Base-by-base conservation (phyloP, 1,284 basidiomycete genomes). In the Exsudoporus floridanus region DNA sequence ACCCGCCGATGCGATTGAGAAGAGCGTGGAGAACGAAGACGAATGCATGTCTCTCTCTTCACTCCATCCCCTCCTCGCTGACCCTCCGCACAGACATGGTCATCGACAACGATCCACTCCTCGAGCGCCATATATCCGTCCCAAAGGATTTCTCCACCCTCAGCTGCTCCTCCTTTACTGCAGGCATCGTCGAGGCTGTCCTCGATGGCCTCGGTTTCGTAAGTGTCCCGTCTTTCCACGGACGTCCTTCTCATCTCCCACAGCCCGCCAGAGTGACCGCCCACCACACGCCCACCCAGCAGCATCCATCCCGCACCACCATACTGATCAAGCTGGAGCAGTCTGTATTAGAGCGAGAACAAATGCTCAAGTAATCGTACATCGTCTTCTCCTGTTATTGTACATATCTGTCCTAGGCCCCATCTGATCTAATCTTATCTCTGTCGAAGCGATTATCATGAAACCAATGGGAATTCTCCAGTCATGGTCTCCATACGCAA, bases 211-310 rank as follows among this genome's bases (percentile, higher is more conserved):
- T 98, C 19, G 92, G 94, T 50, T 94, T 99, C 60, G 95, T 98
- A 66, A 71, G 94, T 86, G 9, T 40, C 41, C 25, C 48, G 4
- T 42, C 46, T 35, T 51, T 47, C 40, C 16, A 34, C 49, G 4
- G 52, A 34, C 18, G 46, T n/a, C 36, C 47, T 57, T 39, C 51
- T 50, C 56, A 51, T 43, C 49, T 16, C 45, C 56, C 40, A 16
- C 68, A 98, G 95, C 96, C 96, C 12, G 94, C 95, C 3, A 81
- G 96, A 60, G 97, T 99, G 14, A 99, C 97, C 0, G 94, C 97
- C 0, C 97, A 99, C 70, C 90, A 88, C 38, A 96, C 97, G 0
- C 88, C 93, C 0, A 94, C 84, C 0, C 76, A 88, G 10, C 84
- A 89, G 56, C 83, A 80, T 63, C 94, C 96, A 1, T 83, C 86